phyloP scores from a whole-genome alignment of 108 stramenopile species.

The Skeletonema grethae region DNA sequence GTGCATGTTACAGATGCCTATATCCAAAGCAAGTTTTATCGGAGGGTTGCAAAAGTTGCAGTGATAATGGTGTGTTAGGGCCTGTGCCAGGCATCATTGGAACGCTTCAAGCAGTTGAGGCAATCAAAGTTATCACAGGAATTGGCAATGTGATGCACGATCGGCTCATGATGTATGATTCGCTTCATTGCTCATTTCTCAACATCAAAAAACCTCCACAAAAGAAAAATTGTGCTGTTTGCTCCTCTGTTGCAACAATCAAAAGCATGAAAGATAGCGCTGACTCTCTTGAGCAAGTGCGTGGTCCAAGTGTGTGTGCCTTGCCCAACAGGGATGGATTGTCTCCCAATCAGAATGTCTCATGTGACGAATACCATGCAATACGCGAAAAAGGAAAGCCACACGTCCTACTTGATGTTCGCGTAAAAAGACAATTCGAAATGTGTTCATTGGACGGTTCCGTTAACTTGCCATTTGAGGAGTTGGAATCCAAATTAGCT shows the following conservation, averaged over 20 bases:
- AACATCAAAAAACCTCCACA: slow-evolving; percentile 77
- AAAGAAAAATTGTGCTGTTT: slow-evolving; percentile 63
- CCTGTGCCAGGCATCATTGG: slow-evolving; percentile 94
- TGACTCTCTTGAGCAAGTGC: slow-evolving; percentile 49
- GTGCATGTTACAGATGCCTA: slow-evolving; percentile 87
- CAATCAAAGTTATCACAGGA: slow-evolving; percentile 87
- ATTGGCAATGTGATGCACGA: slow-evolving; percentile 69
- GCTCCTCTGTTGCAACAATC: slow-evolving; percentile 69
- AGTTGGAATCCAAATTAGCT: slow-evolving; percentile 50
- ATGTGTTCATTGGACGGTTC: slow-evolving; percentile 74
- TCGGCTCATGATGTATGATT: slow-evolving; percentile 82
- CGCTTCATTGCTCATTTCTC: slow-evolving; percentile 71
- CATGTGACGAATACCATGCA: slow-evolving; percentile 55
- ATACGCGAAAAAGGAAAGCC: slow-evolving; percentile 35
- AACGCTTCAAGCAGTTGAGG: slow-evolving; percentile 91
- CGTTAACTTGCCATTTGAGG: slow-evolving; percentile 67
- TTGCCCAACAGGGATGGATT: neutral
- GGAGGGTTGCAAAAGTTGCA: slow-evolving; percentile 76
- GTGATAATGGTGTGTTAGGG: slow-evolving; percentile 87
- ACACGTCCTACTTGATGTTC: slow-evolving; percentile 82
- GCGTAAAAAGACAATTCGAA: slow-evolving; percentile 72
- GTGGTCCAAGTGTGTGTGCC: slow-evolving; percentile 53
- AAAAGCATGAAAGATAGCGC: slow-evolving; percentile 68
- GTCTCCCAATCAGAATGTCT: slow-evolving; percentile 39
- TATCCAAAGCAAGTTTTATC: slow-evolving; percentile 74